A percentile compares a stretch with the other conserved stretches of the same genome.
These are phyloP conservation scores for Elsinoe fawcettii DNA, from an alignment of 2,329 filamentous ascomycete genomes.

Conservation along the genomic window DNA sequence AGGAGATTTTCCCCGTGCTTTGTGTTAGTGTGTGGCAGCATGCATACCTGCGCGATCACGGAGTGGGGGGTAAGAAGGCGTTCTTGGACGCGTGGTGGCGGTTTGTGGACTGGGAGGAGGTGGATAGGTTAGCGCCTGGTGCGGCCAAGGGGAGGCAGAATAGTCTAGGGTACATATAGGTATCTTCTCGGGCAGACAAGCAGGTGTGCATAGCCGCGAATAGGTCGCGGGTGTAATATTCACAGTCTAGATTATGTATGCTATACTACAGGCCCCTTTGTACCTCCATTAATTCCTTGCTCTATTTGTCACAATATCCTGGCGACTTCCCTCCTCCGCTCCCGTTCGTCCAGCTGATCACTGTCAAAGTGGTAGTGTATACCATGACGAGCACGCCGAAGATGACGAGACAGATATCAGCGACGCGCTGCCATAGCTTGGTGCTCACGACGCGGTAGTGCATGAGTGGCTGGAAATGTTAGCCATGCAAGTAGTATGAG, in stretches of 20 bases:
- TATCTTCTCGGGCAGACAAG: background rate
- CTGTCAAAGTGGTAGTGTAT: constrained; percentile 81
- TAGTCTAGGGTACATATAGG: background rate
- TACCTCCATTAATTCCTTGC: too few relatives aligned
- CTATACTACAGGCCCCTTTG: constrained; percentile 7
- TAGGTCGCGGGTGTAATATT: constrained; percentile 2
- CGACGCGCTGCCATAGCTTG: constrained; percentile 56
- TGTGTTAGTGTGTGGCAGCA: constrained; percentile 98
- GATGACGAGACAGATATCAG: constrained; percentile 68
- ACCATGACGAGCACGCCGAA: constrained; percentile 83
- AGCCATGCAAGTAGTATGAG: background rate
- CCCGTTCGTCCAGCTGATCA: constrained; percentile 74
- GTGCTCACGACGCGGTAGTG: constrained; percentile 76
- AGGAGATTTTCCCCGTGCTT: constrained; percentile 66
- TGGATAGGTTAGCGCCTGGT: constrained; percentile 33
- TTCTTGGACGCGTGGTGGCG: constrained; percentile 84
- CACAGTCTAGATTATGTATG: constrained; percentile 10
- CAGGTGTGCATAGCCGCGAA: background rate
- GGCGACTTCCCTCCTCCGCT: constrained; percentile 42
- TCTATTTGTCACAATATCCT: constrained; percentile 53
- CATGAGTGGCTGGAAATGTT: constrained; percentile 64
- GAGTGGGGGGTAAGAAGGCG: constrained; percentile 62
- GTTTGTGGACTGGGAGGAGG: constrained; percentile 73
- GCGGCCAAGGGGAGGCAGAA: constrained; percentile 1
- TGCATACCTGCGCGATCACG: constrained; percentile 79